phyloP scores from a whole-genome alignment of 495 filamentous ascomycete species.

The Pseudoneurospora amorphoporcata region DNA sequence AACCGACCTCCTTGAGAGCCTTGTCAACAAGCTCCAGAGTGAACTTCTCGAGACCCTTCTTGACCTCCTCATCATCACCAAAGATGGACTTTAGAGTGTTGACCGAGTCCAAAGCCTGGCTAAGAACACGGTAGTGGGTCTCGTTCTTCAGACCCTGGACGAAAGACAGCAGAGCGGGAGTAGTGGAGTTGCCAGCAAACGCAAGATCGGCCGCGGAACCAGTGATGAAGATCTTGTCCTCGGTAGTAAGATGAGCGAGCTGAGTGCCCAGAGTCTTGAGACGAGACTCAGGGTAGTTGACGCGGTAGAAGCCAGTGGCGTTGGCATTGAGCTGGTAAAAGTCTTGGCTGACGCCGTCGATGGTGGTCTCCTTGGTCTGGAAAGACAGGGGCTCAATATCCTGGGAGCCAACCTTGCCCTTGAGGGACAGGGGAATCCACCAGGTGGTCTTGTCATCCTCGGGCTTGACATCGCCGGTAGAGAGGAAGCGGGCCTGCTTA shows the following conservation, averaged over 20 bases:
- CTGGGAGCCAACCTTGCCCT: constrained; percentile 44
- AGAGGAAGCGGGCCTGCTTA: constrained; percentile 79
- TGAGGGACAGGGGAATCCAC: constrained; percentile 87
- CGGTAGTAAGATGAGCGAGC: constrained; percentile 58
- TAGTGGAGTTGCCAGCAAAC: constrained; percentile 71
- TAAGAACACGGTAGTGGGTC: constrained; percentile 78
- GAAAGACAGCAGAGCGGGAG: constrained; percentile 67
- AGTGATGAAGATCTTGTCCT: constrained; percentile 86
- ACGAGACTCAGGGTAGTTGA: constrained; percentile 74
- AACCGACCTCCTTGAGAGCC: constrained; percentile 70
- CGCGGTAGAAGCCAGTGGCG: constrained; percentile 84
- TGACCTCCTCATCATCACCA: constrained; percentile 43
- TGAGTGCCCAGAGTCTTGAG: constrained; percentile 69
- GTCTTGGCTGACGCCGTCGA: constrained; percentile 60
- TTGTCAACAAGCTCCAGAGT: constrained; percentile 57
- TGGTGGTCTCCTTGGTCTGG: constrained; percentile 61
- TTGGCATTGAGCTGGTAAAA: constrained; percentile 92
- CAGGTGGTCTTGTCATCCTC: constrained; percentile 86
- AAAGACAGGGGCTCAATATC: constrained; percentile 47
- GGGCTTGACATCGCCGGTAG: constrained; percentile 72
- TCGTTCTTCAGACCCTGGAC: constrained; percentile 75
- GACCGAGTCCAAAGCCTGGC: constrained; percentile 64
- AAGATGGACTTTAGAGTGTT: constrained; percentile 41
- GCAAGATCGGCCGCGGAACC: constrained; percentile 90
- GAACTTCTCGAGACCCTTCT: constrained; percentile 60